These are phyloP conservation scores for Diutina neorugosa DNA, from an alignment of 1,139 yeast genomes.

Conservation along the genomic window DNA sequence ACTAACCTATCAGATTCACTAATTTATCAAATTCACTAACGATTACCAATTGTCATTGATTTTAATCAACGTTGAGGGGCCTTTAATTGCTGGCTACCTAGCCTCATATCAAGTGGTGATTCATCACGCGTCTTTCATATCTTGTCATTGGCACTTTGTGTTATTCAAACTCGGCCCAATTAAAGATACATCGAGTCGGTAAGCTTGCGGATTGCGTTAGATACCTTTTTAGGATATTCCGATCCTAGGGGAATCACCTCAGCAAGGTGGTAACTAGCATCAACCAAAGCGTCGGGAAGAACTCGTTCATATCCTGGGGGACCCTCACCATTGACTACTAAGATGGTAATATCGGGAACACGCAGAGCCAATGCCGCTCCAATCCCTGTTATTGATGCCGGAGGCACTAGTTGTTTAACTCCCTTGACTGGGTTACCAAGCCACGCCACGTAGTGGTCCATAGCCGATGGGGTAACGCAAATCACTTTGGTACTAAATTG, in stretches of 20 bases:
- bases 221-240: neutral
- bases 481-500: neutral
- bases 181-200: conserved; percentile 2
- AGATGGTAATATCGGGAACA: neutral
- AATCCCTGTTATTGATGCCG: neutral
- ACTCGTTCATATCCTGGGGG: neutral
- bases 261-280: neutral
- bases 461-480: neutral
- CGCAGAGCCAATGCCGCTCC: neutral
- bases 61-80: no score
- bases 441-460: neutral
- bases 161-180: no score
- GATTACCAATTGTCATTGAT: no score
- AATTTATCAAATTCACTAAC: no score
- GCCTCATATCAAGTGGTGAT: no score
- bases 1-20: no score
- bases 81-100: no score
- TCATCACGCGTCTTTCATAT: no score
- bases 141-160: no score
- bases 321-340: conserved; percentile 1
- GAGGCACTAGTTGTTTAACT: neutral
- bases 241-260: neutral
- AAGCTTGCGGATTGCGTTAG: neutral
- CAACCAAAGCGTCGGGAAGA: neutral
- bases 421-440: neutral